Evolutionary conservation across 129 eudicot species (phyloP).

Genomic region (Solidago caesia): DNA sequence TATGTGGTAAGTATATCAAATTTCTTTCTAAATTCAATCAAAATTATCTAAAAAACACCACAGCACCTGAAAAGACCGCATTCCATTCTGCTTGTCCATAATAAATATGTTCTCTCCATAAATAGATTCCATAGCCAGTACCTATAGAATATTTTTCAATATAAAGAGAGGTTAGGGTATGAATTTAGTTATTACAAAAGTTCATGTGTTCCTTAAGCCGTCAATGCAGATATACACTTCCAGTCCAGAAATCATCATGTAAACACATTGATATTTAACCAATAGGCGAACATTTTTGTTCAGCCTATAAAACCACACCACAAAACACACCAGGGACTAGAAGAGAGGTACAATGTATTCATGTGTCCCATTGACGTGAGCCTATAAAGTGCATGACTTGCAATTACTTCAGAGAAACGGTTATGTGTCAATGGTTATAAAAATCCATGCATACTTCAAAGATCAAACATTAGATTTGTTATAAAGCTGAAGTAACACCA

Average conservation of each 20-base stretch:
- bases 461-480: too few relatives aligned
- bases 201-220: neutral
- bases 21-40: conserved; percentile 5
- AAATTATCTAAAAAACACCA: neutral
- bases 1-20: neutral
- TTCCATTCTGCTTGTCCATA: conserved; percentile 51
- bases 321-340: neutral
- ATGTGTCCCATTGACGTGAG: neutral
- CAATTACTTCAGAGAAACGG: too few relatives aligned
- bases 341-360: neutral
- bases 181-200: neutral
- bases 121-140: conserved; percentile 79
- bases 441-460: too few relatives aligned
- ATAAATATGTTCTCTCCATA: conserved; percentile 69
- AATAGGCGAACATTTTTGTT: neutral
- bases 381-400: neutral
- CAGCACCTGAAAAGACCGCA: conserved; percentile 70
- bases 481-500: too few relatives aligned
- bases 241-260: neutral
- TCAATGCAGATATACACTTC: neutral
- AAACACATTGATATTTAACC: neutral
- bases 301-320: neutral
- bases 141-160: conserved; percentile 35
- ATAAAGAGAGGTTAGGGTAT: neutral
- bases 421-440: too few relatives aligned